Base-by-base conservation (phyloP, 768 basidiomycete genomes). In the Tricholoma bakamatsutake region DNA sequence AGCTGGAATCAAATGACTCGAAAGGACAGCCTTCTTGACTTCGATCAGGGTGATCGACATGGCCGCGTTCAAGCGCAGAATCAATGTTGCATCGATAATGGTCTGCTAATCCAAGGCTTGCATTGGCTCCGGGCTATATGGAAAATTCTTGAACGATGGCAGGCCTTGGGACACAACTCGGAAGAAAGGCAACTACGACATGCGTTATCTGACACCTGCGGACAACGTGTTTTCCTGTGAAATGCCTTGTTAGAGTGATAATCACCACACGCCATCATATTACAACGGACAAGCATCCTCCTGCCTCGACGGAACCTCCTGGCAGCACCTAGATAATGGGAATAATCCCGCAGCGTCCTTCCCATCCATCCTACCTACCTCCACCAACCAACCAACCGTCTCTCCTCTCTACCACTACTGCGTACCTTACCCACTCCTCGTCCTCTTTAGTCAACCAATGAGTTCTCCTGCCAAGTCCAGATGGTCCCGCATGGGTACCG, bases 401-500 rank as follows among this genome's bases (percentile, higher is more conserved):
- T 34, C 24, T 47, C n/a, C 35, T 50, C 57, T 50, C 54, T 56
- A 24, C 57, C 64, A 50, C 43, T 52, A 55, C 49, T 54, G 35
- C 57, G 50, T 57, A 39, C 28, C 27, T 27, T 24, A 24, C 40
- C 37, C 50, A 53, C 10, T 52, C 51, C 35, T 49, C 55, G 21
- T 53, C 58, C 61, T 54, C 61, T 53, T 59, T 62, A 55, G 60
- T 40, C 58, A 46, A 57, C 58, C 17, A 70, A n/a, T 67, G 65
- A 68, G 65, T 53, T 69, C 62, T 57, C 62, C 69, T 18, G 42
- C 69, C 60, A 78, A 73, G 64, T 73, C 78, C 45, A 74, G 80
- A 64, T 84, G 86, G 69, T 69, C 75, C 39, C 83, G 86, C 50
- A 78, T 87, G 72, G 81, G 81, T 50, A 77, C 74, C 48, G 80